These are phyloP conservation scores for Nemania sp. DNA, from an alignment of 2,329 filamentous ascomycete species.

Conservation along the genomic window DNA sequence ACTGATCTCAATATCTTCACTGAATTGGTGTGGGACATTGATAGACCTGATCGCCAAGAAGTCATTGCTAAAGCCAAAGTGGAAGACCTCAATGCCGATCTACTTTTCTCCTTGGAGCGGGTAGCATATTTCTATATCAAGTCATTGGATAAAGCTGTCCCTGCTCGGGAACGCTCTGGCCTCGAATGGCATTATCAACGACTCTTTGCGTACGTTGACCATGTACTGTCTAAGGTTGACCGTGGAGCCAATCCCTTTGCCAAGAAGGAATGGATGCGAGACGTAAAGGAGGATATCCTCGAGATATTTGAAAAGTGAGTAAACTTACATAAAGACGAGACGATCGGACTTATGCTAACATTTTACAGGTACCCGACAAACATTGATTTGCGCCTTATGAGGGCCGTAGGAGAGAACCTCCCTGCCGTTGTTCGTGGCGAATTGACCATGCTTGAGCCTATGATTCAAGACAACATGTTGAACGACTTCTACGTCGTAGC, in stretches of 20 bases:
- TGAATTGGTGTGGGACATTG: constrained; percentile 15
- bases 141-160: background rate
- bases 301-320: background rate
- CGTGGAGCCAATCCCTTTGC: background rate
- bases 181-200: constrained; percentile 12
- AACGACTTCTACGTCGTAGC: constrained; percentile 30
- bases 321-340: background rate
- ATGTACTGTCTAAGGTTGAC: constrained; percentile 1
- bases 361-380: constrained; percentile 3
- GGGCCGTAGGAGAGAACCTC: constrained; percentile 39
- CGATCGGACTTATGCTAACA: background rate
- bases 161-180: background rate
- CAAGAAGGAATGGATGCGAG: constrained; percentile 19
- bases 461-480: constrained; percentile 32
- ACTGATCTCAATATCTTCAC: constrained; percentile 20
- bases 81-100: constrained; percentile 5
- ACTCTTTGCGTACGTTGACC: constrained; percentile 11
- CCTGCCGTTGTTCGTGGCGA: constrained; percentile 39
- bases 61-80: constrained; percentile 3
- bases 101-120: constrained; percentile 7
- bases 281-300: background rate
- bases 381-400: constrained; percentile 34
- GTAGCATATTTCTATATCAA: constrained; percentile 4
- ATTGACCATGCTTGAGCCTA: constrained; percentile 39
- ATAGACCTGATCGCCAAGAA: constrained; percentile 1